Evolutionary conservation across 306 rosid genomes (phyloP), one percentile per base, ranked within the genome.

Genomic region (Hippophae rhamnoides): DNA sequence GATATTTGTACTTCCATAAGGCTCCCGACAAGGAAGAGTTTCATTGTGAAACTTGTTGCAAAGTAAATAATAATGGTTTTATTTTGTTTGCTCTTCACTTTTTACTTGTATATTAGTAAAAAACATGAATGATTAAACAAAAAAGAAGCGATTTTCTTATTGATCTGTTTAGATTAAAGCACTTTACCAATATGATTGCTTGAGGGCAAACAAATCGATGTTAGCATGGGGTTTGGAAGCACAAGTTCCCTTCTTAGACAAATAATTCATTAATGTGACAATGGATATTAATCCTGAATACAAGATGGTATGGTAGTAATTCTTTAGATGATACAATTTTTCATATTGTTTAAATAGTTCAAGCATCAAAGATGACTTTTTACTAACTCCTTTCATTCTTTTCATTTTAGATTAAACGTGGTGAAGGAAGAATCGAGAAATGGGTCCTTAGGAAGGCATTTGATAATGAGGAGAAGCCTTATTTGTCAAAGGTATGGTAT

Each of bases 221-320:
- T 88, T 80, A 64, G 99, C 99, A 13, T 88, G 99, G 99, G 99
- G 99, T 6, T 54, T 93, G 57, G 99, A 93, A 81, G 97, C 95
- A 7, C 64, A 97, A 41, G 99, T 93, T 54, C 99, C 99, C 5
- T 93, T 93, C 70, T 66, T 93, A 54, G 99, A 93, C 74, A 93
- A 93, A 63, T 86, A 72, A 13, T 93, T 88, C 52, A 84, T 93
- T 52, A 61, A 72, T 65, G 81, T 72, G 57, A 97, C 99, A 40
- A 93, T 93, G 99, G 74, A 43, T 48, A 88, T 93, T 72, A 97
- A 93, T 61, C 99, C 97, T 0, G 80, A 77, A 79, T 25, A 47
- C 65, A 93, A 93, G 61, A 72, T 84, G 94, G 99, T 93, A 78
- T 14, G 68, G 44, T 56, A 10, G 3, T 18, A 18, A 18, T 31